These are phyloP conservation scores for Trichoderma atroviride DNA, from an alignment of 2,329 filamentous ascomycete species.

Conservation along the genomic window DNA sequence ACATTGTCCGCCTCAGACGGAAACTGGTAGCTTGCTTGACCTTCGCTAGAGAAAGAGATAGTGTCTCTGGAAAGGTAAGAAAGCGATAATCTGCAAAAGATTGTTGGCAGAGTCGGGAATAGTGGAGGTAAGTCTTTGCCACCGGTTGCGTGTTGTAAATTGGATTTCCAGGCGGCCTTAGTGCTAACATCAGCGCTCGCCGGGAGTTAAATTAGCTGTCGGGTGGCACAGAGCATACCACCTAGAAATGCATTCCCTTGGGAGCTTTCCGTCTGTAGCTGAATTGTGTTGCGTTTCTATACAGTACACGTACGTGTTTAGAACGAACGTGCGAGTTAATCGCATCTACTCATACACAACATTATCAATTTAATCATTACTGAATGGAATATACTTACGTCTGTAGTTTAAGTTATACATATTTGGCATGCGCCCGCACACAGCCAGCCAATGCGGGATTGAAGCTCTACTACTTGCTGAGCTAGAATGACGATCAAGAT, in stretches of 20 bases:
- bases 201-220: not conserved
- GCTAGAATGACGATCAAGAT: not conserved
- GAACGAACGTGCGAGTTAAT: too few relatives aligned
- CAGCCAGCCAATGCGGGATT: not conserved
- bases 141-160: not conserved
- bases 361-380: too few relatives aligned
- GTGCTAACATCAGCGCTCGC: constrained; percentile 10
- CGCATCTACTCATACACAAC: too few relatives aligned
- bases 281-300: too few relatives aligned
- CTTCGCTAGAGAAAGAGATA: too few relatives aligned
- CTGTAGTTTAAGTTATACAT: not conserved
- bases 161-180: not conserved
- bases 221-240: not conserved
- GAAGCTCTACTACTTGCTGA: not conserved
- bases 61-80: too few relatives aligned
- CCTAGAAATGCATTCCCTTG: too few relatives aligned
- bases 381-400: not conserved
- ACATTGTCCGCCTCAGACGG: too few relatives aligned
- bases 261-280: too few relatives aligned
- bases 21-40: too few relatives aligned
- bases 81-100: not conserved
- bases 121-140: not conserved
- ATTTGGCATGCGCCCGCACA: not conserved
- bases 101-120: not conserved
- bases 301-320: too few relatives aligned